Evolutionary conservation across 257 asterid genomes (phyloP), one percentile per base, ranked within the genome.

Genomic region (Ilex asprella): DNA sequence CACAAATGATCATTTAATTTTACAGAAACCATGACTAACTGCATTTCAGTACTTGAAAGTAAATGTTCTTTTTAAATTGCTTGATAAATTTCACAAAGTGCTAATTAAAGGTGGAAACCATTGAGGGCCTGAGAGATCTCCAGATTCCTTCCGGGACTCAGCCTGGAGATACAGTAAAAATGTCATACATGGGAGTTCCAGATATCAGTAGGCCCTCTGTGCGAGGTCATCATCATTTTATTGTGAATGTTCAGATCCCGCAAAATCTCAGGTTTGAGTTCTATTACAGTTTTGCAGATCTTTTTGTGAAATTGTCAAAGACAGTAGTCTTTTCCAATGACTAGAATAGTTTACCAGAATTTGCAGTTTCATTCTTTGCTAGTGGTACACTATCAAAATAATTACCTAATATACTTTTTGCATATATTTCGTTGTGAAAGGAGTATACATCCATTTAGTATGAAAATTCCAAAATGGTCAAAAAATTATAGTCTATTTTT

Each of bases 151-250:
- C 95, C 59, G 99, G 99, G 67, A 79, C 81, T 75, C 96, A 89
- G 64, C 92, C 99, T 65, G 97, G 97, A 63, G 91, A 84, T 58
- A 85, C 76, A 46, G 62, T 93, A 51, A 82, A 76, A 81, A 64
- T 93, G 83, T 71, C 80, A 41, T 30, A 30, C 63, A 73, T 89
- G 94, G 99, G 99, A 66, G 99, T 93, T 63, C 99, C 99, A 51
- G 79, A 85, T 53, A 75, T 89, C 58, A 85, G 84, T 61, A 87
- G 70, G 61, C 95, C 95, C 67, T 84, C 83, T 55, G 69, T 59
- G 54, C 83, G 99, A 75, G 97, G 96, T 15, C 86, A 93, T 84
- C 99, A 93, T 75, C 76, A 76, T 75, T 93, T 93, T 79, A 75
- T 76, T 43, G 91, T 89, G 79, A 84, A 79, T 60, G 83, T 93